Evolutionary conservation across 106 monocot genomes (phyloP).

Genomic region (Amphibolis antarctica): DNA sequence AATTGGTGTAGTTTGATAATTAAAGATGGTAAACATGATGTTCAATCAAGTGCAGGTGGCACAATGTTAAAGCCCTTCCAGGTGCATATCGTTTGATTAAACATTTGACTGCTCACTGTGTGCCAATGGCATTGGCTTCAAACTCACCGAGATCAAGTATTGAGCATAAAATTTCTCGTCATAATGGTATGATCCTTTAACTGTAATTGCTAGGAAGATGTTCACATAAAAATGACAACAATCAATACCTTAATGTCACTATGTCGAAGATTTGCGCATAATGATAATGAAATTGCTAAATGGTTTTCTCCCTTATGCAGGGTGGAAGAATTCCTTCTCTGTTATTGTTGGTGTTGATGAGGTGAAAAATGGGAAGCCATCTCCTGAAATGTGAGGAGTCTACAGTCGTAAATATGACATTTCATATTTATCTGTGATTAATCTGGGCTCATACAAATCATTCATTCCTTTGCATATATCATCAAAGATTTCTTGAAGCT

Average conservation of each 20-base stretch:
- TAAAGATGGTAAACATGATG: background rate
- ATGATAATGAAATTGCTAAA: background rate
- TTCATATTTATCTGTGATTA: no score
- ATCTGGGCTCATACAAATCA: no score
- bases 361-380: constrained; percentile 54
- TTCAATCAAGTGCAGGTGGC: background rate
- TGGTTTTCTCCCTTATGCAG: constrained; percentile 16
- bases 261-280: no score
- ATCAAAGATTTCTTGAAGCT: constrained; percentile 57
- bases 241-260: no score
- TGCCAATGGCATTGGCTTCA: constrained; percentile 75
- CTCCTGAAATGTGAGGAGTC: constrained; percentile 48
- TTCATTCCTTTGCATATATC: background rate
- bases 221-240: no score
- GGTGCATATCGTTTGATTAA: constrained; percentile 53
- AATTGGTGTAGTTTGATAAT: background rate
- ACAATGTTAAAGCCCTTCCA: constrained; percentile 39
- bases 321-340: constrained; percentile 64
- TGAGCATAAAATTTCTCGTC: constrained; percentile 45
- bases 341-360: constrained; percentile 70
- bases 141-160: constrained; percentile 53
- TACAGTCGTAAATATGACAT: no score
- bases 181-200: constrained; percentile 27
- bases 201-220: no score
- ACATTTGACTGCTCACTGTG: constrained; percentile 53